Percentiles rank a stretch among this genome's conserved stretches.
These are phyloP conservation scores for Crithidia mellificae DNA, from an alignment of 208 protist genomes.

Conservation along the genomic window DNA sequence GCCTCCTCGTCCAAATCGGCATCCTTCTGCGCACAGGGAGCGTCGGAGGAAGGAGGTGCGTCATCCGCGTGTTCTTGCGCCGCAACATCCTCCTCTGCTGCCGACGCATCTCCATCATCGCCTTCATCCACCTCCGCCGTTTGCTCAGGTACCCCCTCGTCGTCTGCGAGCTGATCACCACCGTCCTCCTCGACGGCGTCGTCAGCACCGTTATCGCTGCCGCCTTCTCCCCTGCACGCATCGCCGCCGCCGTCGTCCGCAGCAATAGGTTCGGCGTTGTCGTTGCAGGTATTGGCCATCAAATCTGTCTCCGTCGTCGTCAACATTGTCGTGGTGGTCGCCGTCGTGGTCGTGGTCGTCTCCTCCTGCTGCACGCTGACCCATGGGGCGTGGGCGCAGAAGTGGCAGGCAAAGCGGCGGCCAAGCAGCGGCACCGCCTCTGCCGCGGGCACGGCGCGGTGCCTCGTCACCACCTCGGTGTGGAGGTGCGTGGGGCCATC, in stretches of 20 bases:
- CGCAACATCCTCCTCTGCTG: too few species aligned
- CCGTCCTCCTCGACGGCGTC: too few species aligned
- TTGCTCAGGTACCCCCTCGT: too few species aligned
- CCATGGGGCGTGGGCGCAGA: conserved; percentile 18
- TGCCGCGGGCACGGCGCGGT: conserved; percentile 1
- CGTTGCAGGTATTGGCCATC: neutral
- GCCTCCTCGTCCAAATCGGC: too few species aligned
- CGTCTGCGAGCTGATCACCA: too few species aligned
- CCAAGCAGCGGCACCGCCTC: conserved; percentile 14
- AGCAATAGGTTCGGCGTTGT: neutral
- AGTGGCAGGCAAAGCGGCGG: conserved; percentile 19
- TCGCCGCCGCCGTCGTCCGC: neutral
- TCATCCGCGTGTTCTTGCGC: too few species aligned
- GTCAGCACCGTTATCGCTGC: too few species aligned
- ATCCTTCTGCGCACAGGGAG: too few species aligned
- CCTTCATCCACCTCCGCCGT: too few species aligned
- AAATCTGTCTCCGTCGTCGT: neutral
- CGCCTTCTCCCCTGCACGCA: too few species aligned
- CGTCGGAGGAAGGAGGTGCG: too few species aligned
- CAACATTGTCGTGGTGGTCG: conserved; percentile 3
- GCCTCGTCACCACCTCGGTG: conserved; percentile 7
- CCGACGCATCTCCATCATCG: too few species aligned
- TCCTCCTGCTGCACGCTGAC: conserved; percentile 9
- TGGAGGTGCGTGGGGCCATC: neutral
- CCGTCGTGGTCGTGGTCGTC: conserved; percentile 19